Evolutionary conservation across 768 basidiomycete genomes (phyloP), one percentile per base, ranked within the genome.

Genomic region (Tricholoma furcatifolium): DNA sequence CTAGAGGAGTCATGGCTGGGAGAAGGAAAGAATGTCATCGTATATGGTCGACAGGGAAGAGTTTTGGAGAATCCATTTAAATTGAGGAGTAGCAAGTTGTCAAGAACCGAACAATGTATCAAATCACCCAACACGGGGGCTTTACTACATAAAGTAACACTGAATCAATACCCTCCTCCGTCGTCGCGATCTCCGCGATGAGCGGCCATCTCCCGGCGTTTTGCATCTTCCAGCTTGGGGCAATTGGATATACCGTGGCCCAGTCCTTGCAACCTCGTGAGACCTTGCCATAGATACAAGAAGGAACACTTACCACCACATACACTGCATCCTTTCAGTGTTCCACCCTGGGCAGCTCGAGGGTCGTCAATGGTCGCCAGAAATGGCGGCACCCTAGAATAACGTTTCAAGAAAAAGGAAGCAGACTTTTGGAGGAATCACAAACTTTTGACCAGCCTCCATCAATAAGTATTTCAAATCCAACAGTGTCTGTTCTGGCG

Each of bases 361-460:
- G 94, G 91, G 70, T 98, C 97, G 34, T 98, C 95, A 53, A 98
- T 85, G 2, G 85, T 88, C 51, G 80, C 72, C 60, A 99, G 71
- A 77, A 98, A 98, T 18, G 92, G 93, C 0, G 97, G 96, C 8
- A 98, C 94, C 65, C 95, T 97, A 1, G 43, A 63, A 47, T 41
- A 62, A 49, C 44, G 31, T 60, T 27, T 51, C 20, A 59, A 43
- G 53, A 39, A 55, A 21, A 23, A 35, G 11, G 5, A 42, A 43
- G 43, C 30, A 34, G 24, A 6, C n/a, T 30, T n/a, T n/a, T n/a
- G n/a, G 46, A 42, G 14, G 9, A 39, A 49, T 12, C 18, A 79
- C 84, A 46, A 53, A 96, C 95, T 95, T 96, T 74, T 98, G 97
- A 31, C 96, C 96, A 2, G 95, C 94, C 70, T 98, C 97, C 78